Evolutionary conservation across 345 rosid genomes (phyloP).

Genomic region (Hibiscus tridactylites): DNA sequence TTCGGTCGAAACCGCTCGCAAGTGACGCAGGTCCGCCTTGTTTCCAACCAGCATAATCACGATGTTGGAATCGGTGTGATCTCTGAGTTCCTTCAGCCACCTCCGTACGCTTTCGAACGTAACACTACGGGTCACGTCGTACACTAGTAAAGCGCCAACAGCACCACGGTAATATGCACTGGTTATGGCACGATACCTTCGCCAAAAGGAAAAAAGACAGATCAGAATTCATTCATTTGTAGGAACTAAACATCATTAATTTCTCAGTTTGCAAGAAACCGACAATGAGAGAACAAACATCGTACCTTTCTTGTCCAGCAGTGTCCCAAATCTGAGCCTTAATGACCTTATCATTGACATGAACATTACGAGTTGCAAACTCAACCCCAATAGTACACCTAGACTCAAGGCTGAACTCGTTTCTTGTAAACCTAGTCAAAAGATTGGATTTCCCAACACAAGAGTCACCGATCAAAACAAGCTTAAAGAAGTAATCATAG

Average conservation of each 20-base stretch:
- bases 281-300: neutral
- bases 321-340: conserved; percentile 96
- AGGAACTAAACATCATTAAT: neutral
- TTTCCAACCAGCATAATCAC: conserved; percentile 90
- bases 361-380: conserved; percentile 70
- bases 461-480: conserved; percentile 74
- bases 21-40: conserved; percentile 83
- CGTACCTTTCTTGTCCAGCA: conserved; percentile 80
- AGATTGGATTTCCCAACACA: conserved; percentile 81
- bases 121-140: conserved; percentile 74
- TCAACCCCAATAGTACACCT: conserved; percentile 82
- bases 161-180: conserved; percentile 92
- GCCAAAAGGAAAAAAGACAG: neutral
- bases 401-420: conserved; percentile 75
- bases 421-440: conserved; percentile 61
- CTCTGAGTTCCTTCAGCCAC: conserved; percentile 86
- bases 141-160: conserved; percentile 73
- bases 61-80: conserved; percentile 73
- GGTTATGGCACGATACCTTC: conserved; percentile 76
- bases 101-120: conserved; percentile 80
- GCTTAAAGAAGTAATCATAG: conserved; percentile 64
- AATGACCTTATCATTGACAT: conserved; percentile 59
- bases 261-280: neutral
- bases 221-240: neutral
- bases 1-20: conserved; percentile 64